Conservation (phyloP, 805 yeast species). For the Lipomyces spencermartinsiae region DNA sequence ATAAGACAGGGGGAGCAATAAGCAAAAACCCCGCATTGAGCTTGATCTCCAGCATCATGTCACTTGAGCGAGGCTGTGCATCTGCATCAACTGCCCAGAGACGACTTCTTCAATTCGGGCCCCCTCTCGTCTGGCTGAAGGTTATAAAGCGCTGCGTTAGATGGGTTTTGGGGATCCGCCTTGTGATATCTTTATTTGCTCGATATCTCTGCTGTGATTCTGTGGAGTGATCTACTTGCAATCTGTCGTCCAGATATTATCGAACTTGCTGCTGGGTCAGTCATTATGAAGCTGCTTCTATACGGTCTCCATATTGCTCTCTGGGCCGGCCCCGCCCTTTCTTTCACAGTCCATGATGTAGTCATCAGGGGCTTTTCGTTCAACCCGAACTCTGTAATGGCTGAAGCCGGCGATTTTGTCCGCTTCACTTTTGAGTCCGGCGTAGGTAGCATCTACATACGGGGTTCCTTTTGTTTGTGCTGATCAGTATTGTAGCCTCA, state of each 20-base stretch:
- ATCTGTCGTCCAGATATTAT: neutral
- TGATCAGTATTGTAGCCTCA: slow-evolving; percentile 22
- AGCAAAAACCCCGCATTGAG: neutral
- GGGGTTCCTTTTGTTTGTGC: neutral
- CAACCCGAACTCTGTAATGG: slow-evolving; percentile 29
- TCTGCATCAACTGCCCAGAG: neutral
- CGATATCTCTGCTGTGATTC: neutral
- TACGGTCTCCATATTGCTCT: neutral
- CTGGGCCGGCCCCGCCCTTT: slow-evolving; percentile 13
- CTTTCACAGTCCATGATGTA: slow-evolving; percentile 19
- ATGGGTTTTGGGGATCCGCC: neutral
- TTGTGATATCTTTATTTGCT: neutral
- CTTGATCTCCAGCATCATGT: neutral
- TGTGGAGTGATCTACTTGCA: neutral
- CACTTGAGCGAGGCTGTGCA: neutral
- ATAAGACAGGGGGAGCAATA: too few species aligned
- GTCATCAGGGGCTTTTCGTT: slow-evolving; percentile 21
- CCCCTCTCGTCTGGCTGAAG: neutral
- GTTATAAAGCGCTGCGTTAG: too few species aligned
- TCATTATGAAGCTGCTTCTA: neutral
- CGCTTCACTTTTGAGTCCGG: slow-evolving; percentile 16
- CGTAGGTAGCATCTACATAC: neutral
- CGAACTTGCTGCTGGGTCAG: neutral
- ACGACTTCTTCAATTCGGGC: neutral
- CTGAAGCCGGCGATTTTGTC: slow-evolving; percentile 34